Evolutionary conservation across 2,329 filamentous ascomycete genomes (phyloP), one percentile per base, ranked within the genome.

Genomic region (Penicillium sp.): DNA sequence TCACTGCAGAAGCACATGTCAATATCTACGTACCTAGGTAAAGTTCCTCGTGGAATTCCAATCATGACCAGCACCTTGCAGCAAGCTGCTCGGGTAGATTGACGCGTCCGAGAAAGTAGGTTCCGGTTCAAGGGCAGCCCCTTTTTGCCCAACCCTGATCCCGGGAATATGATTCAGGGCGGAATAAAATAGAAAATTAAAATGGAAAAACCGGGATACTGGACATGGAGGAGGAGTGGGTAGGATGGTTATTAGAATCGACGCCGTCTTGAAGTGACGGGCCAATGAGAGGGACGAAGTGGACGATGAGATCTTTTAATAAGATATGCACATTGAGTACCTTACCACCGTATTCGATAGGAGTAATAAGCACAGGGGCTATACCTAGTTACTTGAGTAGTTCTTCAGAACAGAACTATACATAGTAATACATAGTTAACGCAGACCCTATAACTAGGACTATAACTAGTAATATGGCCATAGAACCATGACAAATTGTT

Each of bases 61-160:
- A 58, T 58, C 53, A 55, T 48, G 51, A 56, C 56, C 40, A 50
- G 18, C 45, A 41, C 56, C 56, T 59, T 59, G 56, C 56, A 55
- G 55, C 44, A 38, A 46, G 28, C 29, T 45, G 20, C 16, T 47
- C 43, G 31, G 44, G 43, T 42, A 44, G 49, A 49, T 48, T 53
- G 46, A 38, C 44, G 45, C 32, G 31, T 37, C 26, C 41, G 36
- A 44, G 43, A 27, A 44, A 39, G 50, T 50, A 54, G 34, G 40
- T 44, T 44, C 36, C 29, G 44, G 34, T 44, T 36, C 35, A 36
- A 31, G 16, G 31, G 9, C 6, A 34, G 29, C 39, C 44, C 44
- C 41, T 46, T 51, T 41, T 42, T 27, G 6, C 18, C 31, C 32
- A 13, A 37, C 35, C 35, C 35, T 44, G 20, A 49, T 46, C 20